Evolutionary conservation across 495 filamentous ascomycete species (phyloP).

Genomic region (Podospora fimiseda): DNA sequence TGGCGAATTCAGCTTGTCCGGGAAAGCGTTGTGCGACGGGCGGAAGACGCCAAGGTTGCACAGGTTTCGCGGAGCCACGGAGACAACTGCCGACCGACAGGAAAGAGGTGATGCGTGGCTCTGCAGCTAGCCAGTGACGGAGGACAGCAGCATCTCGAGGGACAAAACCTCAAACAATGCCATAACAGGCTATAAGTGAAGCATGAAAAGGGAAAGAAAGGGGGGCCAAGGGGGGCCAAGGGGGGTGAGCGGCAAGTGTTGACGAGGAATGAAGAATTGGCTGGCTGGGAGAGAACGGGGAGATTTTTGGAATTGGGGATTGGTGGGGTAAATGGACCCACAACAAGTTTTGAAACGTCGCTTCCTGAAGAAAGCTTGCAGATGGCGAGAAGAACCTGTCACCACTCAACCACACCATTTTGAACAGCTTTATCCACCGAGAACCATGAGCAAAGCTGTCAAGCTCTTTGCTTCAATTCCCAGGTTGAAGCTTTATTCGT

Average conservation of each 20-base stretch:
- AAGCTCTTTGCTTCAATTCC: background rate
- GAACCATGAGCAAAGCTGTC: too few species aligned
- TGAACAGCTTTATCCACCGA: too few species aligned
- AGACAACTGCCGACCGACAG: too few species aligned
- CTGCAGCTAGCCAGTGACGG: slow-evolving; percentile 12
- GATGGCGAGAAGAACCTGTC: background rate
- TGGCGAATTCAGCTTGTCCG: too few species aligned
- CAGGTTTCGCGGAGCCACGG: background rate
- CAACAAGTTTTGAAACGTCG: background rate
- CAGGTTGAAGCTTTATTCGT: background rate
- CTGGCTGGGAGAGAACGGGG: background rate
- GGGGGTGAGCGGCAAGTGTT: background rate
- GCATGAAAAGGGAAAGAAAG: slow-evolving; percentile 2
- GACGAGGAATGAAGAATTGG: background rate
- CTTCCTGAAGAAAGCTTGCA: too few species aligned
- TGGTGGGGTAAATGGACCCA: background rate
- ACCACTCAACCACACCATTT: background rate
- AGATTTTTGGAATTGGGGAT: background rate
- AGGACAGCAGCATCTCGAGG: slow-evolving; percentile 10
- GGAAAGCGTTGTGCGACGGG: too few species aligned
- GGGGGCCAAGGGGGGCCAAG: too few species aligned
- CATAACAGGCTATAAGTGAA: background rate
- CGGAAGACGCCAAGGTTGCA: background rate
- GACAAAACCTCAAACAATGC: slow-evolving; percentile 15
- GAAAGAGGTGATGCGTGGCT: too few species aligned